phyloP scores from a whole-genome alignment of 352 stramenopile species.

The Phytophthora quininea region DNA sequence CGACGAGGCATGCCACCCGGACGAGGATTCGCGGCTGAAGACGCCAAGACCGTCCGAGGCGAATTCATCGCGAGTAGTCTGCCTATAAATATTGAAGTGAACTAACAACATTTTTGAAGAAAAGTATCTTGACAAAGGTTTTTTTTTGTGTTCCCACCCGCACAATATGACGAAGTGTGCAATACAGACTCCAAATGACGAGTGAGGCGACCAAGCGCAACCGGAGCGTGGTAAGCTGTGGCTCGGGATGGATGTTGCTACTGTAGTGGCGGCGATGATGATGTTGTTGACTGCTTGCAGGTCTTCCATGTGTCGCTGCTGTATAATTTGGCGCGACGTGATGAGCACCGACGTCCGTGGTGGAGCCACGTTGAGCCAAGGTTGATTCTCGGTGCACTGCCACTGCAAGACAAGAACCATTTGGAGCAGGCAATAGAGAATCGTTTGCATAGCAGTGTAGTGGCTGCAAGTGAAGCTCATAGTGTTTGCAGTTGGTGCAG shows the following conservation, averaged over 20 bases:
- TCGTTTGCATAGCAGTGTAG: not conserved
- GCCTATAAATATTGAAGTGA: conserved; percentile 7
- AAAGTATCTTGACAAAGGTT: not conserved
- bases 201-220: conserved; percentile 23
- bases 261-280: not conserved
- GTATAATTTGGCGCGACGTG: conserved; percentile 69
- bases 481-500: conserved; percentile 47
- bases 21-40: not conserved
- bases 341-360: conserved; percentile 63
- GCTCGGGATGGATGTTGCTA: not conserved
- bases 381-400: conserved; percentile 74
- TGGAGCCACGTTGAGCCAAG: conserved; percentile 72
- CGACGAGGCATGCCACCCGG: conserved; percentile 2
- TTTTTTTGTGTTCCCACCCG: not conserved
- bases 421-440: conserved; percentile 37
- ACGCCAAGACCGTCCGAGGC: not conserved
- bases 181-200: not conserved
- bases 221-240: conserved; percentile 32
- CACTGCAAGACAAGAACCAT: conserved; percentile 62
- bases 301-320: conserved; percentile 82
- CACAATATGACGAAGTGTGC: not conserved
- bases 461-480: not conserved
- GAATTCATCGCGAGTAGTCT: conserved; percentile 11
- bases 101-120: not conserved
- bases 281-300: conserved; percentile 28